Conservation (phyloP, 352 stramenopile species). For the Globisporangium canariense region DNA sequence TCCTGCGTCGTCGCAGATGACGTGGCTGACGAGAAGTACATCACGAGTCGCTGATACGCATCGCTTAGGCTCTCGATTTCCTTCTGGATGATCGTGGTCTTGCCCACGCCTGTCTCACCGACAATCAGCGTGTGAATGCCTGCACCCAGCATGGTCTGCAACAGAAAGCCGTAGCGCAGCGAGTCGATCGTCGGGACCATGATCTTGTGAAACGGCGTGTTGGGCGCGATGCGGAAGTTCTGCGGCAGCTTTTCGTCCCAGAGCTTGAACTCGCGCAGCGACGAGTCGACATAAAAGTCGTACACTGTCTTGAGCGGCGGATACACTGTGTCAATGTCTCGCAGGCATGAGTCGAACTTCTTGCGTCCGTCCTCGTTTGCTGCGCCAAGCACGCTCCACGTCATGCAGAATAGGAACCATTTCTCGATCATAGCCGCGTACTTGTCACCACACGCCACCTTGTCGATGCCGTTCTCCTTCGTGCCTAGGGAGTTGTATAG, state of each 20-base stretch:
- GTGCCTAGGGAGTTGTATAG: conserved; percentile 79
- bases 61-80: conserved; percentile 82
- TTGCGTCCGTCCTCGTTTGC: conserved; percentile 84
- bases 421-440: conserved; percentile 70
- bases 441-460: conserved; percentile 57
- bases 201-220: conserved; percentile 82
- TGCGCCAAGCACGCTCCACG: conserved; percentile 82
- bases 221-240: conserved; percentile 68
- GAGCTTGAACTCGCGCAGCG: conserved; percentile 73
- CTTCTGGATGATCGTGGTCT: conserved; percentile 83
- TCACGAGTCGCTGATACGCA: conserved; percentile 68
- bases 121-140: conserved; percentile 86
- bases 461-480: conserved; percentile 67
- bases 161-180: conserved; percentile 74
- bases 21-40: conserved; percentile 91
- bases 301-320: conserved; percentile 91
- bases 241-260: conserved; percentile 81
- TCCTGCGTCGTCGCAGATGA: conserved; percentile 85
- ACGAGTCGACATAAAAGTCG: conserved; percentile 90
- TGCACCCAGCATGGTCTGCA: conserved; percentile 72
- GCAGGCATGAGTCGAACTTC: conserved; percentile 84
- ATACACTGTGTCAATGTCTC: conserved; percentile 91
- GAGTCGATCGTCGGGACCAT: conserved; percentile 87
- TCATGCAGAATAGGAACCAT: conserved; percentile 85
- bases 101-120: conserved; percentile 87